phyloP scores from a whole-genome alignment of 768 basidiomycete genomes.

The Naganishia vaughanmartiniae region DNA sequence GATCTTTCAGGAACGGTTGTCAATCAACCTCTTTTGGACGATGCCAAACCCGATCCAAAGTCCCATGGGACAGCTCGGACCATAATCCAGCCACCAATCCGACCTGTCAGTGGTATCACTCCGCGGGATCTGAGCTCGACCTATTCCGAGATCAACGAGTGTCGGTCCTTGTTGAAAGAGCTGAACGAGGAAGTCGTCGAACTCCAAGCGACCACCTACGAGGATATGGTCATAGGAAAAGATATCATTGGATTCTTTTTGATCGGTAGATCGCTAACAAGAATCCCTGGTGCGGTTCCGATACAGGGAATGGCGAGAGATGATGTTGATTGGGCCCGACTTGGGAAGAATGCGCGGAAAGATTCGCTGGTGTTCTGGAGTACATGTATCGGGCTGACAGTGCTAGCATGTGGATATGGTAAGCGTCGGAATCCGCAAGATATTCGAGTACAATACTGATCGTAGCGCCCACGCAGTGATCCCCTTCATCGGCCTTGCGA shows the following conservation, averaged over 20 bases:
- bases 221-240: slow-evolving; percentile 67
- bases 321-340: slow-evolving; percentile 74
- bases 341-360: slow-evolving; percentile 62
- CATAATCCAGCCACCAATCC: slow-evolving; percentile 63
- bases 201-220: slow-evolving; percentile 65
- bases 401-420: slow-evolving; percentile 64
- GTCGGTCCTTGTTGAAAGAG: slow-evolving; percentile 67
- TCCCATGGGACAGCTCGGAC: not conserved
- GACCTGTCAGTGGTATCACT: slow-evolving; percentile 69
- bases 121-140: slow-evolving; percentile 66
- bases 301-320: slow-evolving; percentile 80
- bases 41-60: not conserved
- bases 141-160: slow-evolving; percentile 68
- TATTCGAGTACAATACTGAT: slow-evolving; percentile 24
- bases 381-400: slow-evolving; percentile 57
- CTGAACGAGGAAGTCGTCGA: slow-evolving; percentile 73
- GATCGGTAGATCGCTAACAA: slow-evolving; percentile 66
- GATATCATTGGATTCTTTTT: slow-evolving; percentile 71
- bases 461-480: slow-evolving; percentile 58
- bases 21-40: not conserved
- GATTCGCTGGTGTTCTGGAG: slow-evolving; percentile 59
- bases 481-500: slow-evolving; percentile 66
- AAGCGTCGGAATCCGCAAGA: slow-evolving; percentile 51
- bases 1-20: not conserved
- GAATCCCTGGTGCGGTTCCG: slow-evolving; percentile 63